phyloP scores from a whole-genome alignment of 805 yeast genomes.

The Saturnispora gosingensis region DNA sequence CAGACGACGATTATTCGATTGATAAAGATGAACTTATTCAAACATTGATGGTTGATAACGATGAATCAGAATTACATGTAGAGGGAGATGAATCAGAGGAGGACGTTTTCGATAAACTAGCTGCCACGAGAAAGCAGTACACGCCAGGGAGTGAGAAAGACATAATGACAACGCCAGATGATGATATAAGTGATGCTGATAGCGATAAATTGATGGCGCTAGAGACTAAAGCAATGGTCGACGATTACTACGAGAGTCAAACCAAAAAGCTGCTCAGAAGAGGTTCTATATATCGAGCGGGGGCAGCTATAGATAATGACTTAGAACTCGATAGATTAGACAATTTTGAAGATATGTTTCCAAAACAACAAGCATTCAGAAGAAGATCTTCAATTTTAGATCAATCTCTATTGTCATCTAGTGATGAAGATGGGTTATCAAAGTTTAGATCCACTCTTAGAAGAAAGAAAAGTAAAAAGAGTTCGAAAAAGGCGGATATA shows the following conservation, averaged over 20 bases:
- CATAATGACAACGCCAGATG: constrained; percentile 2
- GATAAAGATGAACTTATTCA: constrained; percentile 39
- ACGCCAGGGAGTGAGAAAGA: constrained; percentile 15
- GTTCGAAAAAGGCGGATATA: constrained; percentile 6
- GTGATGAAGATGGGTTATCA: constrained; percentile 19
- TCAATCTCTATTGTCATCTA: constrained; percentile 12
- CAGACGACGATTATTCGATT: constrained; percentile 60
- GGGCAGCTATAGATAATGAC: constrained; percentile 27
- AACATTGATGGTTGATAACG: constrained; percentile 31
- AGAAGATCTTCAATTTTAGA: constrained; percentile 43
- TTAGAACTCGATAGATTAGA: constrained; percentile 19
- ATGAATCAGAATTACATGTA: constrained; percentile 28
- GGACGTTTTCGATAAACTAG: constrained; percentile 27
- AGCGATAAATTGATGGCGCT: constrained; percentile 28
- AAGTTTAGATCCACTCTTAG: constrained; percentile 3
- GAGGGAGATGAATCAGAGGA: constrained; percentile 28
- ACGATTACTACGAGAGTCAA: constrained; percentile 27
- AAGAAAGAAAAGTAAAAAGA: constrained; percentile 5
- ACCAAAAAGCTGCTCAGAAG: constrained; percentile 9
- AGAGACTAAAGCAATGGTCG: constrained; percentile 36
- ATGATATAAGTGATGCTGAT: constrained; percentile 19
- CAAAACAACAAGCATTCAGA: constrained; percentile 13
- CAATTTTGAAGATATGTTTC: constrained; percentile 15
- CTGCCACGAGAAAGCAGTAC: constrained; percentile 10
- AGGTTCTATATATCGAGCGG: constrained; percentile 23